Evolutionary conservation across 257 asterid species (phyloP), one percentile per base, ranked within the genome.

Genomic region (Anisodus acutangulus): DNA sequence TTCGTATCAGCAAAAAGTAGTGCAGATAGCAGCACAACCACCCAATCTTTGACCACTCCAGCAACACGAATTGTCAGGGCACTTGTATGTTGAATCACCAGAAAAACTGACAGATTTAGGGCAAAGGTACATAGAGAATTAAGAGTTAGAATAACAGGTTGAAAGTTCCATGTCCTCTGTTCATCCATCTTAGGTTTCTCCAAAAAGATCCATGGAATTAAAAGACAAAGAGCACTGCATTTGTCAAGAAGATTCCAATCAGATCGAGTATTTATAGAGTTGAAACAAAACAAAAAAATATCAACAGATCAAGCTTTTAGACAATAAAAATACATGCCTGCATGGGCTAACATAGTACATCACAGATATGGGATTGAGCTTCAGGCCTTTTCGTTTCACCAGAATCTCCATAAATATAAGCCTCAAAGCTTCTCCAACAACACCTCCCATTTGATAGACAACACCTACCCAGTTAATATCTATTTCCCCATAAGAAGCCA

Each of bases 1-100:
- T 92, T 97, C 1, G 98, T 88, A 89, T 97, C 99, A 7, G 98
- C 98, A 86, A 95, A 97, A 82, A 97, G 91, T 86, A 95, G 88
- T 13, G 99, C 99, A 15, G 99, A 97, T 64, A 97, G 87, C 54
- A 97, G 90, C 84, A 97, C 98, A 16, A 97, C 98, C 84, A 95
- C 98, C 99, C 99, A 97, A 86, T 97, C 99, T 90, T 97, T 97
- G 86, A 97, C 98, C 39, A 97, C 99, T 71, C 99, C 99, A 84
- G 99, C 99, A 82, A 97, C 98, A 71, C 99, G 99, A 80, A 97
- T 97, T 76, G 99, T 97, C 89, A 97, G 91, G 83, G 99, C 99
- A 91, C 99, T 97, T 26, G 98, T 97, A 78, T 93, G 97, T 9
- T 98, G 91, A 82, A 97, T 97, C 85, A 97, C 98, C 31, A 97